Conservation (phyloP, 257 asterid genomes). For the Capsicum chinense region DNA sequence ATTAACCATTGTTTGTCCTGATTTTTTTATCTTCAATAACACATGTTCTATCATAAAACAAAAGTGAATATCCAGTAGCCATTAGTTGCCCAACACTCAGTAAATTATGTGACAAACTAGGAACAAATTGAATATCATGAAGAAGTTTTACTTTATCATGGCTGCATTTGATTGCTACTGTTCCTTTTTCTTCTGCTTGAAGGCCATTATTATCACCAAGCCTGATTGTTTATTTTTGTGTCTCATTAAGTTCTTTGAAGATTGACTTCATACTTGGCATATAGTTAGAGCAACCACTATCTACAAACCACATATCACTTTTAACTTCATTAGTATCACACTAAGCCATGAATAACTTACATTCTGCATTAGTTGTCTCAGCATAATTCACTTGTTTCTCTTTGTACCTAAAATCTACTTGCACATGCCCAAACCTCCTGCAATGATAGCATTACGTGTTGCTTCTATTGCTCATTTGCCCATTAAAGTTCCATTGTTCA, state of each 20-base stretch:
- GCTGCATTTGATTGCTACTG: neutral
- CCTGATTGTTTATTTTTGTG: neutral
- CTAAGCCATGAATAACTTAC: too few relatives aligned
- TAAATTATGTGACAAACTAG: too few relatives aligned
- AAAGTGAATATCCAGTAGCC: too few relatives aligned
- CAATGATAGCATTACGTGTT: constrained; percentile 19
- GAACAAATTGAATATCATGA: neutral
- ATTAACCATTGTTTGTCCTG: too few relatives aligned
- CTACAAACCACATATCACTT: neutral
- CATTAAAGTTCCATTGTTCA: neutral
- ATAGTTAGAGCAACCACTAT: neutral
- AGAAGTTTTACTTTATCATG: neutral
- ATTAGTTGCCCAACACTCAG: too few relatives aligned
- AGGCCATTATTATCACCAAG: neutral
- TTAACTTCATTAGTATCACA: neutral
- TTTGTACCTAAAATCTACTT: constrained; percentile 28
- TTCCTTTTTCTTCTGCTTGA: constrained; percentile 26
- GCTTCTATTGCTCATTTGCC: neutral
- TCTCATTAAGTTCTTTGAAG: constrained; percentile 29
- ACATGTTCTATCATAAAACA: too few relatives aligned
- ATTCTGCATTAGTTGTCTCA: too few relatives aligned
- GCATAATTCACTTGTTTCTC: constrained; percentile 2
- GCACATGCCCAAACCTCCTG: constrained; percentile 7
- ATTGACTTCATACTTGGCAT: neutral
- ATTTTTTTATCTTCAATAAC: too few relatives aligned